Evolutionary conservation across 73 alveolate genomes (phyloP), one percentile per base, ranked within the genome.

Genomic region (Paraurostyla sp.): DNA sequence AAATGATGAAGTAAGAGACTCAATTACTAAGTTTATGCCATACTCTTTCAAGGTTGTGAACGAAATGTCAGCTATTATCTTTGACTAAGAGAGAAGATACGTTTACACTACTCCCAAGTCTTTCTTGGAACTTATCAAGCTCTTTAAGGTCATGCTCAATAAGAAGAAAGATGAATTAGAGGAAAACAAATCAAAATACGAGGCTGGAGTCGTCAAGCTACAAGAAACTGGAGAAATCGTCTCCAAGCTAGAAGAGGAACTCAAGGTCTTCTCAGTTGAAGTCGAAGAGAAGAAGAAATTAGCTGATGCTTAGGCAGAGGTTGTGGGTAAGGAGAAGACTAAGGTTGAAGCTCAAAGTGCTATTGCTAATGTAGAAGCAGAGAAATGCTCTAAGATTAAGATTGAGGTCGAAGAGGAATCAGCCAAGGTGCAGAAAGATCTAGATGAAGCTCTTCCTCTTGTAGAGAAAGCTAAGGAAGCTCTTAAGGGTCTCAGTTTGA

Each of bases 41-140:
- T 97, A 94, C 97, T 97, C 99, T 58, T 98, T 99, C 91, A 97
- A 95, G 81, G 94, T 95, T 46, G 99, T 98, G 78, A 99, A 99
- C 80, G 96, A 93, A 41, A 92, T 94, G 63, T 96, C 99, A 15
- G 95, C 86, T 56, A 96, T 96, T 58, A 94, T 95, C 87, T 71
- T 96, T 52, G 99, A 94, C 80, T 82, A 90, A 49, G 99, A 94
- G 81, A 97, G 99, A 95, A 94, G 99, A 85, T 98, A 96, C 89
- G 99, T 99, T 65, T 99, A 99, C 95, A 97, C 99, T 41, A 99
- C 99, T 15, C 99, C 99, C 48, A 99, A 99, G 94, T 97, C 99
- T 65, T 99, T 99, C 98, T 93, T 99, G 73, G 99, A 99, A 95
- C 95, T 99, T 69, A 97, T 99, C 87, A 98, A 98, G 89, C 97